Evolutionary conservation across 768 basidiomycete genomes (phyloP).

Genomic region (Suillus subluteus): DNA sequence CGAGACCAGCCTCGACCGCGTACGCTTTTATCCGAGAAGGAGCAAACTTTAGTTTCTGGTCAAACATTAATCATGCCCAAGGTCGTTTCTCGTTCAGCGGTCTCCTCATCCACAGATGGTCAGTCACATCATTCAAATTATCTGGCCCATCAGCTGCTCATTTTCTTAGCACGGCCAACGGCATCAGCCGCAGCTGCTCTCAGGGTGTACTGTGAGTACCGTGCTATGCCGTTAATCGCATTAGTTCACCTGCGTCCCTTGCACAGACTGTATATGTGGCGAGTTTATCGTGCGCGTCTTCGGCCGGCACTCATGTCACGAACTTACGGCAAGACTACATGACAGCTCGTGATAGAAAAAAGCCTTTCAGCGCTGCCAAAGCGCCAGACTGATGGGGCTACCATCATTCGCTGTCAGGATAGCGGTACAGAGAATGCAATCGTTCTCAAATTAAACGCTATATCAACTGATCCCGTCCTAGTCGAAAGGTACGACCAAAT

Average conservation of each 20-base stretch:
- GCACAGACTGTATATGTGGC: slow-evolving; percentile 82
- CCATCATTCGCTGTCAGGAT: slow-evolving; percentile 78
- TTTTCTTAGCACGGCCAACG: slow-evolving; percentile 67
- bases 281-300: slow-evolving; percentile 75
- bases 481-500: slow-evolving; percentile 67
- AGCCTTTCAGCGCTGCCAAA: slow-evolving; percentile 67
- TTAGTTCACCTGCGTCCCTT: slow-evolving; percentile 20
- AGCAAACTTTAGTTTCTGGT: not conserved
- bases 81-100: slow-evolving; percentile 85
- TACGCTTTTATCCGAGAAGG: not conserved
- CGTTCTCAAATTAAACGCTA: slow-evolving; percentile 88
- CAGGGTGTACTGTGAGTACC: slow-evolving; percentile 76
- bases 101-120: slow-evolving; percentile 90
- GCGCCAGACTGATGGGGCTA: slow-evolving; percentile 78
- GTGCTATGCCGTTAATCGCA: slow-evolving; percentile 15
- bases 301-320: not conserved
- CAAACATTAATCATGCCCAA: slow-evolving; percentile 70
- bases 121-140: slow-evolving; percentile 23
- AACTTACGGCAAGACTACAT: slow-evolving; percentile 13
- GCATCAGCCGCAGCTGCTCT: slow-evolving; percentile 77
- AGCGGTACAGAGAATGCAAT: slow-evolving; percentile 57
- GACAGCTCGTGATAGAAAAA: slow-evolving; percentile 82
- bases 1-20: slow-evolving; percentile 10
- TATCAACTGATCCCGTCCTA: slow-evolving; percentile 66
- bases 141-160: slow-evolving; percentile 12